Base-by-base conservation (phyloP, 305 asterid species). In the Fraxinus nigra region DNA sequence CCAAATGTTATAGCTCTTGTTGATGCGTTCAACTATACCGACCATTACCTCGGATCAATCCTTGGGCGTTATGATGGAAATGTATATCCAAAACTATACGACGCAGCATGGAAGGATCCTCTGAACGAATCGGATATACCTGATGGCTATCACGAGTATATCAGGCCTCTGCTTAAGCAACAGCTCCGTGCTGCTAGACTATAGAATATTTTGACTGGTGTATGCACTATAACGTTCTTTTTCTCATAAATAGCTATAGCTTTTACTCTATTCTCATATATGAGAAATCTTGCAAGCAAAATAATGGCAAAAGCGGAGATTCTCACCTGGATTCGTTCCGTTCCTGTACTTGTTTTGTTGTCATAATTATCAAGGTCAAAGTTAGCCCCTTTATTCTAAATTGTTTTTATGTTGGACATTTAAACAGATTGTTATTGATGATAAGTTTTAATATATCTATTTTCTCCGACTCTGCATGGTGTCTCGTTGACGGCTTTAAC, bases 41-140 rank as follows among this genome's bases (percentile, higher is more conserved):
- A 97, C 83, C 98, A 97, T 88, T 97, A 73, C 89, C 97, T 97
- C 11, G 92, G 93, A 78, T 97, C 98, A 4, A 91, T 97, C 83
- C 97, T 97, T 5, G 98, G 99, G 3, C 84, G 97, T 20, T 95
- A 92, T 6, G 99, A 97, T 48, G 99, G 99, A 35, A 93, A 97
- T 75, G 99, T 97, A 73, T 97, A 97, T 83, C 98, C 98, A 3
- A 92, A 93, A 75, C 98, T 97, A 37, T 97, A 92, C 4, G 97
- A 92, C 81, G 99, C 93, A 22, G 98, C 98, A 26, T 93, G 97
- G 98, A 94, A 92, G 87, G 97, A 95, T 81, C 98, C 99, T 13
- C 76, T 97, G 79, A 97, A 97, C 30, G 93, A 94, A 1, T 69
- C 95, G 1, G 94, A 80, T 34, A 33, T 97, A 18, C 87, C 97